Base-by-base conservation (phyloP, 768 basidiomycete species). In the Kwoniella heveanensis region DNA sequence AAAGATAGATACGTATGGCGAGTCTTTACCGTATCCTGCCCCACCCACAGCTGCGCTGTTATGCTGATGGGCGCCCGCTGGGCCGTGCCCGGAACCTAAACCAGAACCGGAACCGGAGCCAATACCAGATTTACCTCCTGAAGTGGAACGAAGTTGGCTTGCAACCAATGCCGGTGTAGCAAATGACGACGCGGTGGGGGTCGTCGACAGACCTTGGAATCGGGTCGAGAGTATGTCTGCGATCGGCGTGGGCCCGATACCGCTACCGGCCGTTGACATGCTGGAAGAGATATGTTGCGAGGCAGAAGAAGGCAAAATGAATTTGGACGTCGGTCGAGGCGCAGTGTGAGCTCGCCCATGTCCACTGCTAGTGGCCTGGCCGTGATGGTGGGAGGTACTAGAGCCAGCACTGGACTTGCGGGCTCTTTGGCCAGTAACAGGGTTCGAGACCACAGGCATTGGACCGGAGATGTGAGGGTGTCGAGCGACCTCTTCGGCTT, bases 1-100 rank as follows among this genome's bases (percentile, higher is more conserved):
- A 44, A 76, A 76, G 57, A 73, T 69, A 5, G 68, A 70, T 17
- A 73, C 64, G 29, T 69, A 68, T 25, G 69, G 72, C 29, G 69
- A 66, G 5, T 53, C 29, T 53, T 44, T 44, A 19, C 39, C 39
- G 39, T 10, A 44, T 19, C 39, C 39, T 10, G 39, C 39, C 4
- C 39, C n/a, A n/a, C n/a, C n/a, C n/a, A n/a, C n/a, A n/a, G n/a
- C 39, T 44, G 39, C 17, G 39, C 32, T 32, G 32, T 32, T 32
- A 32, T n/a, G n/a, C 32, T 32, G 32, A 6, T 32, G 32, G 32
- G 32, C 32, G 32, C 32, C n/a, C n/a, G 56, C 15, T 17, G 13
- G 25, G n/a, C n/a, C n/a, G n/a, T n/a, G n/a, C n/a, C n/a, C n/a
- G n/a, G n/a, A n/a, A n/a, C n/a, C n/a, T n/a, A n/a, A n/a, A n/a